Conservation (phyloP, 2,329 filamentous ascomycete species). For the Aspergillus brasiliensis region DNA sequence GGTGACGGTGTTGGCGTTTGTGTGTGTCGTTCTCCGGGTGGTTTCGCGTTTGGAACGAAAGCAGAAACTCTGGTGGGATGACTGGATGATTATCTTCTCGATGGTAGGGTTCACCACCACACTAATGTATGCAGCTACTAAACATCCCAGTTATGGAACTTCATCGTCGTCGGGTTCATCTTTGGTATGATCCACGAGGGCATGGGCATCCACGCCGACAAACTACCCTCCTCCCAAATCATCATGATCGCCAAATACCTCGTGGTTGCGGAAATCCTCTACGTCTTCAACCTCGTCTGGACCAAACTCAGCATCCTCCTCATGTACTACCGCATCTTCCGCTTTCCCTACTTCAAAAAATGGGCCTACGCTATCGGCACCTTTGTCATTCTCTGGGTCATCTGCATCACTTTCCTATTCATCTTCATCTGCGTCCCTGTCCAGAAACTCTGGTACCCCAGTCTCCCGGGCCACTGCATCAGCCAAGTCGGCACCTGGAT, state of each 20-base stretch:
- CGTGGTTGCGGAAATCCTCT: slow-evolving; percentile 44
- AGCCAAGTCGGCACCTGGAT: slow-evolving; percentile 32
- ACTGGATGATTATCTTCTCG: slow-evolving; percentile 53
- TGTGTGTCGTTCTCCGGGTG: slow-evolving; percentile 45
- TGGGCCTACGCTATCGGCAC: slow-evolving; percentile 30
- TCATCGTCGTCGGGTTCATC: slow-evolving; percentile 50
- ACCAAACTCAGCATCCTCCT: slow-evolving; percentile 31
- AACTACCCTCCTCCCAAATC: slow-evolving; percentile 39
- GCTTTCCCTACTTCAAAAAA: slow-evolving; percentile 29
- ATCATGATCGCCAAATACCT: slow-evolving; percentile 34
- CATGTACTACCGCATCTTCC: slow-evolving; percentile 35
- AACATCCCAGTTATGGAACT: slow-evolving; percentile 23
- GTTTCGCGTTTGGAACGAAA: slow-evolving; percentile 46
- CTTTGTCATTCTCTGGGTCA: slow-evolving; percentile 29
- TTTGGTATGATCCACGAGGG: slow-evolving; percentile 51
- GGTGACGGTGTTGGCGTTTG: slow-evolving; percentile 46
- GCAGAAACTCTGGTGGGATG: slow-evolving; percentile 55
- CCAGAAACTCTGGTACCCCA: slow-evolving; percentile 31
- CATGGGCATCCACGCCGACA: slow-evolving; percentile 52
- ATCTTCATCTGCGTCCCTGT: slow-evolving; percentile 34
- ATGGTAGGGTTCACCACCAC: slow-evolving; percentile 40
- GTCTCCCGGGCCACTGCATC: slow-evolving; percentile 30
- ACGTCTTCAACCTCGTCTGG: slow-evolving; percentile 37
- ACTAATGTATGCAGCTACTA: background rate
- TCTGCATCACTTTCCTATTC: slow-evolving; percentile 32